These are phyloP conservation scores for Bisporella sp. DNA, from an alignment of 2,329 filamentous ascomycete species.

Conservation along the genomic window DNA sequence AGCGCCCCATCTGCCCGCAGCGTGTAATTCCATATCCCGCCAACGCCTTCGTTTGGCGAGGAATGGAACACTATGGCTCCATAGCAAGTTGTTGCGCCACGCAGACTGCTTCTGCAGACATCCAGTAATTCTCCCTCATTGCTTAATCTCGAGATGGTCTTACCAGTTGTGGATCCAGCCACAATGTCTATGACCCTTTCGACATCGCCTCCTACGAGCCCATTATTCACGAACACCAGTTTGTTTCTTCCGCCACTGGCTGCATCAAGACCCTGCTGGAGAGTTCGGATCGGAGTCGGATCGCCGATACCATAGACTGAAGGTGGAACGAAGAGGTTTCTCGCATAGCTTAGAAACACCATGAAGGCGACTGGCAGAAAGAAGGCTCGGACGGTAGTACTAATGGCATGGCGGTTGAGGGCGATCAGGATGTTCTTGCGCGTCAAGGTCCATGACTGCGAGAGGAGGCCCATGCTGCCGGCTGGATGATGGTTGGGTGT, in stretches of 20 bases:
- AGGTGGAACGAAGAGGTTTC: slow-evolving; percentile 76
- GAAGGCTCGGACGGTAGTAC: slow-evolving; percentile 50
- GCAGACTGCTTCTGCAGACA: slow-evolving; percentile 55
- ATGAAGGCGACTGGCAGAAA: slow-evolving; percentile 52
- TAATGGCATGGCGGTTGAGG: slow-evolving; percentile 43
- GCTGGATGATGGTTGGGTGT: no score
- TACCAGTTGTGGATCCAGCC: slow-evolving; percentile 50
- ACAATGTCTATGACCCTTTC: slow-evolving; percentile 61
- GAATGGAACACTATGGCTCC: slow-evolving; percentile 68
- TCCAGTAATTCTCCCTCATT: slow-evolving; percentile 51
- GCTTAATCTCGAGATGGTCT: slow-evolving; percentile 46
- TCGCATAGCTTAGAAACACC: slow-evolving; percentile 61
- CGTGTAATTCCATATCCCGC: slow-evolving; percentile 77
- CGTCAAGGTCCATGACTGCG: slow-evolving; percentile 54
- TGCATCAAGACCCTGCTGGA: slow-evolving; percentile 54
- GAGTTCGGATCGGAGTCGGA: slow-evolving; percentile 51
- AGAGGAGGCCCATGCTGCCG: slow-evolving; percentile 41
- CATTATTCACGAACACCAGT: slow-evolving; percentile 74
- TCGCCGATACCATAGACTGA: slow-evolving; percentile 67
- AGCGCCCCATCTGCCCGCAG: slow-evolving; percentile 69
- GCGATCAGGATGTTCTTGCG: slow-evolving; percentile 56
- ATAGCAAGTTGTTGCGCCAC: slow-evolving; percentile 65
- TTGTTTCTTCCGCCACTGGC: slow-evolving; percentile 56
- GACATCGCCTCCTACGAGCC: slow-evolving; percentile 61
- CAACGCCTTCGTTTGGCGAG: slow-evolving; percentile 63